Evolutionary conservation across 345 rosid genomes (phyloP), one percentile per base, ranked within the genome.

Genomic region (Balakata baccata): DNA sequence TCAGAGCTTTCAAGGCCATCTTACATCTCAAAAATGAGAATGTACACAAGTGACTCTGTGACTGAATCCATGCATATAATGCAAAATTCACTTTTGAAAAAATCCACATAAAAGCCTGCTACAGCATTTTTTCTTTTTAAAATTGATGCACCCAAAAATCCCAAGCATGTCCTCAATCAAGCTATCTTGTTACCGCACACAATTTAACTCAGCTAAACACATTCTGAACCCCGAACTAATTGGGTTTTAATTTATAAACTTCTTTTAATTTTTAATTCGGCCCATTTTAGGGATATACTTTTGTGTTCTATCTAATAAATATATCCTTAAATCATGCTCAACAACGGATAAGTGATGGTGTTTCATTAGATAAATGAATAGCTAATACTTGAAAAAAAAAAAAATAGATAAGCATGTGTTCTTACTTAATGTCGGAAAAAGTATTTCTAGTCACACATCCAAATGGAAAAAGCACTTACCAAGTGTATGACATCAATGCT

Each of bases 401-500:
- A 23, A 23, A 13, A 45, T 22, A 17, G 41, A 71, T 18, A 37
- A 12, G 25, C 29, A 58, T 2, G n/a, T 17, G 23, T 11, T 62
- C 43, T 34, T 39, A 41, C 14, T 18, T 14, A 37, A 17, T 62
- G n/a, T 7, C 4, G 8, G 41, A 12, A 16, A 62, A 1, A 29
- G 16, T 5, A 52, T 37, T 25, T 49, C 38, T 4, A 0, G 3
- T 37, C 20, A 67, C 43, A 67, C 49, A 17, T 20, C 16, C 70
- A 57, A 49, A 68, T 9, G 23, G 69, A 13, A 51, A 56, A 71
- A 53, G 56, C 49, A 84, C 87, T 84, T 81, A 95, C 99, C 90
- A 95, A 80, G 87, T 95, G 99, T 78, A 92, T 91, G 7, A 89
- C 93, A 72, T 95, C 99, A 45, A 95, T 91, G 93, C 88, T 95